phyloP scores from a whole-genome alignment of 202 grass and related monocot species.

The Schoenoplectus triqueter region DNA sequence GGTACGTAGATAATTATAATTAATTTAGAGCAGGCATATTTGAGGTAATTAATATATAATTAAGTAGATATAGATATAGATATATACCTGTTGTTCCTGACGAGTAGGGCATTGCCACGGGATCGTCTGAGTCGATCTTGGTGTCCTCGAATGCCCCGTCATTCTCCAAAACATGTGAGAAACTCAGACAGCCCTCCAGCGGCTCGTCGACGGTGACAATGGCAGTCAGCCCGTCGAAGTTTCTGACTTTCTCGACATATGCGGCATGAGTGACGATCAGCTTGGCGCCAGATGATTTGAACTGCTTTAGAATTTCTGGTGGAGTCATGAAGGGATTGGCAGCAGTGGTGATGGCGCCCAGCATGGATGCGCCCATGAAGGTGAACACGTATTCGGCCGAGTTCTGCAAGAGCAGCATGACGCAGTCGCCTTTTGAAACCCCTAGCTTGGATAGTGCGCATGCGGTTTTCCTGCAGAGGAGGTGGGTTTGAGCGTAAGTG shows the following conservation, averaged over 20 bases:
- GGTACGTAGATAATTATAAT: too few relatives aligned
- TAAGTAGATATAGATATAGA: background rate
- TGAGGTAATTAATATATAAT: background rate
- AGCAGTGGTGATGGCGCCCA: constrained; percentile 73
- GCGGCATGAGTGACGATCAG: constrained; percentile 61
- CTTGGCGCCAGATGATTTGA: constrained; percentile 56
- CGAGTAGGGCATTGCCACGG: constrained; percentile 78
- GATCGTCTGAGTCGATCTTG: constrained; percentile 50
- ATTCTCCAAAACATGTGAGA: constrained; percentile 49
- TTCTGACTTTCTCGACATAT: constrained; percentile 77
- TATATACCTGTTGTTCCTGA: constrained; percentile 67
- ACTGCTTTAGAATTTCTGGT: constrained; percentile 81
- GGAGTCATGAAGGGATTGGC: constrained; percentile 80
- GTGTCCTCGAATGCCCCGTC: constrained; percentile 44
- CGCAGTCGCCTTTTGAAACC: constrained; percentile 51
- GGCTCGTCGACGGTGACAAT: constrained; percentile 55
- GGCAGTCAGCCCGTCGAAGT: constrained; percentile 42
- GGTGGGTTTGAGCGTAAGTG: constrained; percentile 70
- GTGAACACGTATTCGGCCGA: constrained; percentile 67
- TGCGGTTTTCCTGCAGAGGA: constrained; percentile 66
- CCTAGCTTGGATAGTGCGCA: constrained; percentile 55
- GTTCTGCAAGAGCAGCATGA: constrained; percentile 92
- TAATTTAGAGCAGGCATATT: too few relatives aligned
- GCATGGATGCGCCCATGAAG: constrained; percentile 83
- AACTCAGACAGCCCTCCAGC: constrained; percentile 57